Percentiles rank a stretch among this genome's conserved stretches.
These are phyloP conservation scores for Neofusicoccum laricinum DNA, from an alignment of 2,329 filamentous ascomycete genomes.

Conservation along the genomic window DNA sequence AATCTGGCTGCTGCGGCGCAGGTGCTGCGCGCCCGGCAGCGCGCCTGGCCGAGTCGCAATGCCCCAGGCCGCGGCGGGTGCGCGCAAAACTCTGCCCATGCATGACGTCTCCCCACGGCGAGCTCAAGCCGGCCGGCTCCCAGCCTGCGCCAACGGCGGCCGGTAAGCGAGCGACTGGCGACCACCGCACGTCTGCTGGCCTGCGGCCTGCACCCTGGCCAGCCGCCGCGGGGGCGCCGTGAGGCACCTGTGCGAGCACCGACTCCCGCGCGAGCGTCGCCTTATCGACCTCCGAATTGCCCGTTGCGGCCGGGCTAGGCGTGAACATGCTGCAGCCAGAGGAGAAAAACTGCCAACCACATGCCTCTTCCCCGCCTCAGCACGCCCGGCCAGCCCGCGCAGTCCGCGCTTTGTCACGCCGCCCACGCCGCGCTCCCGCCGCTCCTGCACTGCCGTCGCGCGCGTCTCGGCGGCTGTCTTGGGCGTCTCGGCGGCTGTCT, in stretches of 20 bases:
- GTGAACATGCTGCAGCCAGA: background rate
- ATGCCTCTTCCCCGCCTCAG: background rate
- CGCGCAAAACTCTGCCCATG: slow-evolving; percentile 15
- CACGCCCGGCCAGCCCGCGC: background rate
- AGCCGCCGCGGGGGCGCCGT: background rate
- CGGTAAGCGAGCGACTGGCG: slow-evolving; percentile 6
- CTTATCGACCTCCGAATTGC: background rate
- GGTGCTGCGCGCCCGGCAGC: background rate
- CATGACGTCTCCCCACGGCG: slow-evolving; percentile 15
- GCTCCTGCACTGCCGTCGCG: background rate
- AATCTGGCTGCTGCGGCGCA: background rate
- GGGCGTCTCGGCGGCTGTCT: background rate
- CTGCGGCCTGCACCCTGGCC: background rate
- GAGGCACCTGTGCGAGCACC: background rate
- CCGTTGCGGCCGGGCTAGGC: background rate
- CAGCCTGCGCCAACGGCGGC: background rate
- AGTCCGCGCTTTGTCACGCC: background rate
- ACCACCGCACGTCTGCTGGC: background rate
- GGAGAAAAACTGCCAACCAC: slow-evolving; percentile 3
- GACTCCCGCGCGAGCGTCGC: background rate
- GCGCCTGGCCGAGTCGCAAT: background rate
- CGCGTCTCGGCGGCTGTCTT: background rate
- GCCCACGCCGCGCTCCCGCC: background rate
- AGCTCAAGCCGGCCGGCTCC: background rate
- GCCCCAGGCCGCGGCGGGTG: background rate